Evolutionary conservation across 176 grass and related monocot species (phyloP).

Genomic region (Phragmites australis): DNA sequence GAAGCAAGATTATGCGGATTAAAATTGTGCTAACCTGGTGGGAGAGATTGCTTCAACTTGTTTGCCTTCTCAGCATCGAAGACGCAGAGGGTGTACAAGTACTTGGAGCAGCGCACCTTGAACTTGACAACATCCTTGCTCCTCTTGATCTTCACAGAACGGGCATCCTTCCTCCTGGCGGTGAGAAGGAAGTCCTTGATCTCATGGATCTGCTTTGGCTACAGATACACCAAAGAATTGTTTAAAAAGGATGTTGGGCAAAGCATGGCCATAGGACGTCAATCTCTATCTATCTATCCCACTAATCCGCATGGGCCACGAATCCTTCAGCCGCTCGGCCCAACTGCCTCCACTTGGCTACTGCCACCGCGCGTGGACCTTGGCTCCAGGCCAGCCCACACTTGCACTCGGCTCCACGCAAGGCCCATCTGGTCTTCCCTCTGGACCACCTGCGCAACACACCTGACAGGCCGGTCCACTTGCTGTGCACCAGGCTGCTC

Average conservation of each 20-base stretch:
- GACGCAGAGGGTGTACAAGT: slow-evolving; percentile 74
- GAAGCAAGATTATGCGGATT: not conserved
- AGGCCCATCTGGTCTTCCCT: no score
- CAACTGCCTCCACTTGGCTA: no score
- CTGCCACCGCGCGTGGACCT: no score
- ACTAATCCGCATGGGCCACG: no score
- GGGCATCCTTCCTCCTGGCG: slow-evolving; percentile 73
- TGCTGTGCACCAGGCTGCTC: no score
- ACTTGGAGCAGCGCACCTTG: slow-evolving; percentile 78
- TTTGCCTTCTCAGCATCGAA: slow-evolving; percentile 71
- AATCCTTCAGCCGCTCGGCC: no score
- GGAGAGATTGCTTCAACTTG: slow-evolving; percentile 79
- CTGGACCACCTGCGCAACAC: no score
- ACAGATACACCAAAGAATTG: not conserved
- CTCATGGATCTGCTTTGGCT: slow-evolving; percentile 87
- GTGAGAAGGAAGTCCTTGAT: slow-evolving; percentile 91
- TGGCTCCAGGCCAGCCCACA: no score
- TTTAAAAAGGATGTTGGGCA: not conserved
- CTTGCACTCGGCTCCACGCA: no score
- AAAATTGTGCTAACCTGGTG: slow-evolving; percentile 46
- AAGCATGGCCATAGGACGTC: not conserved
- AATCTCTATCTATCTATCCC: no score
- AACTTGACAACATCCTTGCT: slow-evolving; percentile 78
- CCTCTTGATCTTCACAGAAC: slow-evolving; percentile 79
- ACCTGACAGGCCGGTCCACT: no score